phyloP scores from a whole-genome alignment of 2,329 filamentous ascomycete species.

The Paraconiothyrium sp. region DNA sequence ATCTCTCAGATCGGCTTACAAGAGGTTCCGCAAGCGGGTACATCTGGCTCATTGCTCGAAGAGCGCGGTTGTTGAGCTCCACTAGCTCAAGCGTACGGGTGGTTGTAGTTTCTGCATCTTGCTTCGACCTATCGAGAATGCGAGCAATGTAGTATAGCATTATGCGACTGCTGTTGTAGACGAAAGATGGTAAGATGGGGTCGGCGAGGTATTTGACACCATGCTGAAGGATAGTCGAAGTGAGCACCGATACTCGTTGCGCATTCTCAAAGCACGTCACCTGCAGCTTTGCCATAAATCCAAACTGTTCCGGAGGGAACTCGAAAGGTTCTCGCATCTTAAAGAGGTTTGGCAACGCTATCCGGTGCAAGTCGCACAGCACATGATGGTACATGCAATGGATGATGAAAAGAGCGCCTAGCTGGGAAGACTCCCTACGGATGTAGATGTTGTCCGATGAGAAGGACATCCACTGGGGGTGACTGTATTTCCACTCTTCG shows the following conservation, averaged over 20 bases:
- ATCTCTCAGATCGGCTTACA: neutral
- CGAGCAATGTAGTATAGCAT: constrained; percentile 47
- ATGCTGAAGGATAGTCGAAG: constrained; percentile 41
- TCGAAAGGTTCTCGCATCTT: constrained; percentile 42
- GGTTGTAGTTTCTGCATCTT: constrained; percentile 36
- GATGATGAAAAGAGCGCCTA: constrained; percentile 43
- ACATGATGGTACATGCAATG: constrained; percentile 49
- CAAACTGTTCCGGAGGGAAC: constrained; percentile 37
- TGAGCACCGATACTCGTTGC: constrained; percentile 39
- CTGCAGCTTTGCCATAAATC: constrained; percentile 38
- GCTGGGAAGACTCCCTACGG: constrained; percentile 43
- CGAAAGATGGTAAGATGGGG: constrained; percentile 43
- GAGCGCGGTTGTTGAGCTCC: constrained; percentile 42
- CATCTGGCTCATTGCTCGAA: constrained; percentile 43
- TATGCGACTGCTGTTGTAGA: constrained; percentile 46
- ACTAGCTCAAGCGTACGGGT: constrained; percentile 41
- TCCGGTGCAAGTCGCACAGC: constrained; percentile 43
- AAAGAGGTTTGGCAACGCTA: constrained; percentile 43
- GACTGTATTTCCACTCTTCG: constrained; percentile 38
- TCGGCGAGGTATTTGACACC: constrained; percentile 46
- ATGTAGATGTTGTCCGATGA: constrained; percentile 48
- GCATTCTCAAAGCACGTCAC: constrained; percentile 44
- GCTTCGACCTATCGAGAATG: constrained; percentile 38
- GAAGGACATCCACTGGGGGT: constrained; percentile 44
- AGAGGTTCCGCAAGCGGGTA: constrained; percentile 44